These are phyloP conservation scores for Clavispora phyllophila DNA, from an alignment of 805 yeast species.

Conservation along the genomic window DNA sequence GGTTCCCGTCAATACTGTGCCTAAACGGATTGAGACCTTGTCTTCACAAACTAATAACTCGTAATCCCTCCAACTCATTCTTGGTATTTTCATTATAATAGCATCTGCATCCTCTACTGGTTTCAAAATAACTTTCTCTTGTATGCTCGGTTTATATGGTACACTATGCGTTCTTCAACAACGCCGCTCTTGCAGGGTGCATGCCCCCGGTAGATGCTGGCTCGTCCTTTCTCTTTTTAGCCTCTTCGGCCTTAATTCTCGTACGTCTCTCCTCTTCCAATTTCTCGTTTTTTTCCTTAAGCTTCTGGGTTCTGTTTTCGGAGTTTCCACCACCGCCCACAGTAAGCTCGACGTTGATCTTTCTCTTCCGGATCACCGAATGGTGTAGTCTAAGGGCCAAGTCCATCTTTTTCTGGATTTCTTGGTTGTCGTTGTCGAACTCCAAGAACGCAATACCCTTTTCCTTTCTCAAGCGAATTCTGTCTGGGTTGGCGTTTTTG, in stretches of 20 bases:
- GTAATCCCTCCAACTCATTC: too few species aligned
- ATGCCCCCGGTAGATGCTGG: slow-evolving; percentile 26
- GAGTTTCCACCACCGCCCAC: slow-evolving; percentile 99
- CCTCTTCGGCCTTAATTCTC: slow-evolving; percentile 44
- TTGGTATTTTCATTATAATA: too few species aligned
- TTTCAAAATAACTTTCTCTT: background rate
- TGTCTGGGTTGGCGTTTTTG: slow-evolving; percentile 65
- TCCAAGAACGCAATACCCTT: slow-evolving; percentile 93
- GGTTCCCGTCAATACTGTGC: too few species aligned
- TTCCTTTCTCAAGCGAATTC: slow-evolving; percentile 71
- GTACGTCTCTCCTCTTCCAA: slow-evolving; percentile 64
- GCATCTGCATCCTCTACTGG: background rate
- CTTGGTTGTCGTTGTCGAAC: slow-evolving; percentile 53
- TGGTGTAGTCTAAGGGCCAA: slow-evolving; percentile 83
- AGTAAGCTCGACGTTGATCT: slow-evolving; percentile 91
- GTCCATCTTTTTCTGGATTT: slow-evolving; percentile 77
- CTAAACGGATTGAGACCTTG: too few species aligned
- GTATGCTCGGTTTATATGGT: background rate
- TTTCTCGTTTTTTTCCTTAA: slow-evolving; percentile 73
- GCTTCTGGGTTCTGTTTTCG: slow-evolving; percentile 52
- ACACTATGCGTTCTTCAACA: slow-evolving; percentile 25
- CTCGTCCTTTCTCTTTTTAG: slow-evolving; percentile 29
- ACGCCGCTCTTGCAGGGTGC: slow-evolving; percentile 66
- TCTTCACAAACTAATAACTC: too few species aligned
- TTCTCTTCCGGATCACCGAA: slow-evolving; percentile 59